Base-by-base conservation (phyloP, 805 yeast genomes). In the Monosporozyma aerobia region DNA sequence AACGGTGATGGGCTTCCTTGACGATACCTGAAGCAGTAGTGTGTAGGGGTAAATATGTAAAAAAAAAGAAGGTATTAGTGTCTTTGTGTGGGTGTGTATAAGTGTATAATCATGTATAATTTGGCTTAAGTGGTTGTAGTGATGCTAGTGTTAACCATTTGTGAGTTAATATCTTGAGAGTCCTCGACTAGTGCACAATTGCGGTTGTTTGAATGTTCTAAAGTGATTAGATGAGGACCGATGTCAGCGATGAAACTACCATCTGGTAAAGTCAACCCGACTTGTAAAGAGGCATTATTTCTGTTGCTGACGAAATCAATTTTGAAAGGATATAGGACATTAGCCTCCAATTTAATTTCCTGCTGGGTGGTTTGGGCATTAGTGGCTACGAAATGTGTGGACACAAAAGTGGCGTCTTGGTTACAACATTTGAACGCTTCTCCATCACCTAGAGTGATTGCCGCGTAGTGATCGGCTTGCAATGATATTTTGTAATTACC, bases 311-410 rank as follows among this genome's bases (percentile, higher is more conserved):
- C 41, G 30, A 51, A 57, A 13, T 57, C 56, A 44, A 61, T 54
- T 53, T 60, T 58, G 9, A 62, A 33, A 8, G 69, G 69, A 48
- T 64, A 64, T 41, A 57, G 60, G 22, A 44, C 46, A 22, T 65
- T 67, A 6, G 53, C 56, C 14, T 51, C 23, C 44, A 62, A 52
- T 39, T 58, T 33, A 13, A 52, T 23, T 16, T 46, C 48, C 9
- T 22, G n/a, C 25, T 35, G 39, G 3, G 43, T 16, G 4, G 27
- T n/a, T 8, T 16, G 10, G 8, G 6, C 19, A 19, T 35, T 37
- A 14, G 41, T 30, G 22, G 41, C 41, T 14, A 22, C 27, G 14
- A 14, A 45, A 16, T 27, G 22, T 8, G 22, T 13, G 14, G 48
- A 19, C 4, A 32, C 27, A 35, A 22, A 32, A 16, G 30, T 33